Percentiles rank a stretch among this genome's conserved stretches.
Conservation (phyloP, 805 yeast species). For the Schizosaccharomyces octosporus region DNA sequence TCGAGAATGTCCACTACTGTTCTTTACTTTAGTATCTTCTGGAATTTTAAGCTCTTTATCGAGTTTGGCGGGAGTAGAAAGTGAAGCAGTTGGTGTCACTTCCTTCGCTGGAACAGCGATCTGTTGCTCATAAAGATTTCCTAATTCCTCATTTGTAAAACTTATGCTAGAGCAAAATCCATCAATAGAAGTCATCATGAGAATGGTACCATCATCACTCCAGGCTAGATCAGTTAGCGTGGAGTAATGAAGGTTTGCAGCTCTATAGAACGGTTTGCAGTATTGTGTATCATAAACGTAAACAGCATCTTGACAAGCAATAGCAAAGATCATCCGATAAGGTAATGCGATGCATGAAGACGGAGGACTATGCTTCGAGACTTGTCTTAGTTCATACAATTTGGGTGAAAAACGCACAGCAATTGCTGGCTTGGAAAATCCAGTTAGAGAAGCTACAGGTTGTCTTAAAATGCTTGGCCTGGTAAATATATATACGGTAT, state of each 20-base stretch:
- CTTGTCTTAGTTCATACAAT: constrained; percentile 16
- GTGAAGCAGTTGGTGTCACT: not conserved
- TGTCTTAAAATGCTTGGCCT: constrained; percentile 39
- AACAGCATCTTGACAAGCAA: constrained; percentile 76
- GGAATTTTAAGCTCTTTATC: not conserved
- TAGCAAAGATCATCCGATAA: constrained; percentile 69
- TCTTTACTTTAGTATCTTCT: not conserved
- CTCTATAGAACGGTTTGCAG: constrained; percentile 41
- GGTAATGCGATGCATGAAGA: constrained; percentile 27
- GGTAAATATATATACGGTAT: constrained; percentile 60
- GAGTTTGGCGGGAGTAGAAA: not conserved
- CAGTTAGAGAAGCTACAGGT: constrained; percentile 63
- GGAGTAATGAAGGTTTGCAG: constrained; percentile 64
- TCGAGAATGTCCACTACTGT: no score
- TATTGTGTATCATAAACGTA: constrained; percentile 58
- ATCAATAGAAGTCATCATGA: constrained; percentile 67
- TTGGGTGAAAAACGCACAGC: constrained; percentile 59
- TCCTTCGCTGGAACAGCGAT: not conserved
- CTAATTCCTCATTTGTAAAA: constrained; percentile 31
- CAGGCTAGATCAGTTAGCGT: constrained; percentile 72
- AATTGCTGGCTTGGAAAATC: constrained; percentile 59
- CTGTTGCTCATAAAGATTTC: constrained; percentile 16
- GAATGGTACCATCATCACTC: constrained; percentile 47
- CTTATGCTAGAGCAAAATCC: constrained; percentile 62
- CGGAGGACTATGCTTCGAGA: constrained; percentile 6